Conservation (phyloP, 2,329 filamentous ascomycete genomes). For the Pleoardoris graminearum region DNA sequence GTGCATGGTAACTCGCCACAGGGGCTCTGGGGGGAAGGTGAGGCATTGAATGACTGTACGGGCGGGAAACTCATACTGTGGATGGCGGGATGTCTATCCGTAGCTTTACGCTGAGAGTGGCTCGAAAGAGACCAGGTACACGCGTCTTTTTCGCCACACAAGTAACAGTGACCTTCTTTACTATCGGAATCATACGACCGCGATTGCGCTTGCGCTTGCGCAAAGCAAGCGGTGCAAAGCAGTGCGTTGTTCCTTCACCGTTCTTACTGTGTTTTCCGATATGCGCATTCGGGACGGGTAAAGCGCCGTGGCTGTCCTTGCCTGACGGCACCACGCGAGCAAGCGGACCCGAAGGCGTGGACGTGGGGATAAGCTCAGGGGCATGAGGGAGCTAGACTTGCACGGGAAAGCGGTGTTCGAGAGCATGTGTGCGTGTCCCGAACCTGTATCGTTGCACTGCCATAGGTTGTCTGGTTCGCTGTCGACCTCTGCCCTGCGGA, state of each 20-base stretch:
- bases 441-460: slow-evolving; percentile 11
- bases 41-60: background rate
- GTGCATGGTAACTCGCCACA: slow-evolving; percentile 13
- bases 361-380: slow-evolving; percentile 8
- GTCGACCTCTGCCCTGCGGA: slow-evolving; percentile 4
- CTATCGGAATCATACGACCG: background rate
- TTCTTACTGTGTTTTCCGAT: background rate
- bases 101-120: background rate
- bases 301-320: background rate
- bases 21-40: slow-evolving; percentile 7
- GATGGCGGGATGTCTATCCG: background rate
- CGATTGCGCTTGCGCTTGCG: background rate
- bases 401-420: background rate
- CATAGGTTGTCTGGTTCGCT: slow-evolving; percentile 12
- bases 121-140: background rate
- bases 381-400: slow-evolving; percentile 9
- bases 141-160: slow-evolving; percentile 2
- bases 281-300: background rate
- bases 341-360: slow-evolving; percentile 3
- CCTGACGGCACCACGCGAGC: slow-evolving; percentile 6
- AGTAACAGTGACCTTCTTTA: too few species aligned
- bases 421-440: background rate
- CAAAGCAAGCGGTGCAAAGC: slow-evolving; percentile 12
- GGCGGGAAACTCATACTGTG: background rate
- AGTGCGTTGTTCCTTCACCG: slow-evolving; percentile 1